phyloP scores from a whole-genome alignment of 345 rosid genomes.

The Salix udensis region DNA sequence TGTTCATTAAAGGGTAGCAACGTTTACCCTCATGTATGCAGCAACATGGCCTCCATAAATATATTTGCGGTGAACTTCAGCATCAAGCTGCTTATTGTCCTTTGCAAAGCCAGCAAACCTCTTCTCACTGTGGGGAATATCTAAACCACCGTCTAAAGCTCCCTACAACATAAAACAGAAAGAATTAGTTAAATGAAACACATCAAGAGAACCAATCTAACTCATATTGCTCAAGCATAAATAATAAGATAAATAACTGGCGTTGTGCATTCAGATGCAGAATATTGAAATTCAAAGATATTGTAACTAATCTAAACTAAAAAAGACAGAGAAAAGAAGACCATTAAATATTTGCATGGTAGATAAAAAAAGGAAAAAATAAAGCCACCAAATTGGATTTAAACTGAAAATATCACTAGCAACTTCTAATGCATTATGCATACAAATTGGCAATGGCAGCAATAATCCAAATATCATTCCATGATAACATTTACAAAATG shows the following conservation, averaged over 20 bases:
- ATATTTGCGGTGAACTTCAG: conserved; percentile 76
- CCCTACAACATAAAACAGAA: conserved; percentile 41
- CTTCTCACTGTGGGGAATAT: conserved; percentile 82
- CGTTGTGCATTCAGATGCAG: not conserved
- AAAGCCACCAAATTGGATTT: not conserved
- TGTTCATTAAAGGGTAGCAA: not conserved
- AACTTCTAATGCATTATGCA: not conserved
- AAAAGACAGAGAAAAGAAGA: not conserved
- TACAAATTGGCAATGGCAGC: not conserved
- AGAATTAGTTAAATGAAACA: not conserved
- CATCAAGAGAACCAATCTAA: not conserved
- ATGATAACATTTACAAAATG: not conserved
- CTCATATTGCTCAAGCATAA: too few relatives aligned
- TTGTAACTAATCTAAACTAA: not conserved
- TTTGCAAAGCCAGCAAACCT: conserved; percentile 79
- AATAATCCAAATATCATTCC: not conserved
- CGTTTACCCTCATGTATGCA: conserved; percentile 64
- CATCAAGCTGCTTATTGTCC: conserved; percentile 72
- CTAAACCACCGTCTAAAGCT: conserved; percentile 89
- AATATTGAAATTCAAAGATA: not conserved
- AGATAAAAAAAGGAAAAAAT: not conserved
- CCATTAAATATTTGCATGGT: not conserved
- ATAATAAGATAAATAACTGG: not conserved
- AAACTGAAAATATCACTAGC: not conserved
- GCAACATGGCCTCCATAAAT: conserved; percentile 79